Percentiles rank a stretch among this genome's conserved stretches.
phyloP scores from a whole-genome alignment of 495 filamentous ascomycete species.

The Cladorrhinum samala region DNA sequence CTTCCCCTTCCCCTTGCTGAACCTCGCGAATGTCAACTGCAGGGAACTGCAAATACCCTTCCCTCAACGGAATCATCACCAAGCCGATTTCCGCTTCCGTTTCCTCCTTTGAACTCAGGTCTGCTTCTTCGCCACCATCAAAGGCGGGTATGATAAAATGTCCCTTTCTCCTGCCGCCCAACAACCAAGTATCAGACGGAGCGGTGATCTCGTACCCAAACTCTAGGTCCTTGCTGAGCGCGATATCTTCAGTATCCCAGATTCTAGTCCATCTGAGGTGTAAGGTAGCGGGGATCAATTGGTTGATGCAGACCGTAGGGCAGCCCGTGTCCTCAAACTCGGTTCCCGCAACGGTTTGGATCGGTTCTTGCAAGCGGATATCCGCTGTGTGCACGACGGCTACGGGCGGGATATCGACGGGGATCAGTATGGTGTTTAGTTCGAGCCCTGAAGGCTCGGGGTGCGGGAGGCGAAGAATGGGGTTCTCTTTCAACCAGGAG shows the following conservation, averaged over 20 bases:
- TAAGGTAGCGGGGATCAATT: constrained; percentile 65
- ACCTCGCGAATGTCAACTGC: constrained; percentile 66
- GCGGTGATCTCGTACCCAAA: constrained; percentile 82
- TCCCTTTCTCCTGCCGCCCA: constrained; percentile 72
- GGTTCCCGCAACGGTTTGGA: constrained; percentile 27
- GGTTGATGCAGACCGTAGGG: constrained; percentile 53
- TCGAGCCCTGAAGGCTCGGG: constrained; percentile 8
- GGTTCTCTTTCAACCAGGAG: constrained; percentile 33
- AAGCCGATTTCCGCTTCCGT: constrained; percentile 52
- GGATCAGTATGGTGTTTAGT: constrained; percentile 53
- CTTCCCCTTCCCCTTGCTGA: constrained; percentile 18
- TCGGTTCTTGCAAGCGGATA: constrained; percentile 47
- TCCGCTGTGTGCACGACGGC: constrained; percentile 80
- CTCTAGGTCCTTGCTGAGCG: constrained; percentile 51
- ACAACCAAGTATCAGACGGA: constrained; percentile 69
- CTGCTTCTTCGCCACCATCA: constrained; percentile 35
- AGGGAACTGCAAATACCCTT: constrained; percentile 71
- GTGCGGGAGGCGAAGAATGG: constrained; percentile 27
- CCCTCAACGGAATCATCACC: constrained; percentile 69
- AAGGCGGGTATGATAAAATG: constrained; percentile 59
- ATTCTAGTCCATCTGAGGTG: constrained; percentile 68
- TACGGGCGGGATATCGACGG: constrained; percentile 81
- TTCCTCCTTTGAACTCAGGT: constrained; percentile 34
- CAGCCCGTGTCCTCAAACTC: constrained; percentile 14
- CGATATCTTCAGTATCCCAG: constrained; percentile 53